Conservation (phyloP, 306 rosid genomes). For the Cucurbita pepo region DNA sequence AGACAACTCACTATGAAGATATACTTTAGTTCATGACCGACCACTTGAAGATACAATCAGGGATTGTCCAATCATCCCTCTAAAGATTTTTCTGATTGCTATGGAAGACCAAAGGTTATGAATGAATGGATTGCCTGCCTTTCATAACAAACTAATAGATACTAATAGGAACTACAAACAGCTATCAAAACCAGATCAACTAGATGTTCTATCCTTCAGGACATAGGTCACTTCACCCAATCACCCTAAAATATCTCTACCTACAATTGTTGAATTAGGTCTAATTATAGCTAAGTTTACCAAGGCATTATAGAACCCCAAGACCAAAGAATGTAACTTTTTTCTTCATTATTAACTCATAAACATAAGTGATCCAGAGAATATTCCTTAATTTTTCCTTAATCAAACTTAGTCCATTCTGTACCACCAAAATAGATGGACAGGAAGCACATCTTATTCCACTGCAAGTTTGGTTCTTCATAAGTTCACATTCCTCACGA, state of each 20-base stretch:
- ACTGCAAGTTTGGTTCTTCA: background rate
- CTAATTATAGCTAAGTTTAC: background rate
- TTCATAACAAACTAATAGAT: too few relatives aligned
- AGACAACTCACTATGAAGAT: background rate
- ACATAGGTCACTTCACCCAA: background rate
- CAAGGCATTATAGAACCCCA: background rate
- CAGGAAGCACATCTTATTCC: background rate
- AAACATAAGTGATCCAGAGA: background rate
- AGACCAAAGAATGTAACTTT: background rate
- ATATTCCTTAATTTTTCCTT: background rate
- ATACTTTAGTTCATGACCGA: background rate
- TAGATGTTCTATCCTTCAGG: background rate
- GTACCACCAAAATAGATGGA: background rate
- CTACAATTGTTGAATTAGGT: background rate
- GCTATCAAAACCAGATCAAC: too few relatives aligned
- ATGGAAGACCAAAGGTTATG: background rate
- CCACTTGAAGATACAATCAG: background rate
- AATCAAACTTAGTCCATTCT: background rate
- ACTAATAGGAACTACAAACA: too few relatives aligned
- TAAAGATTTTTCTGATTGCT: background rate
- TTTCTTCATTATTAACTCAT: background rate
- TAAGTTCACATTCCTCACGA: background rate
- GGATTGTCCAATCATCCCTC: too few relatives aligned
- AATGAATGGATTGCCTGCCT: background rate
- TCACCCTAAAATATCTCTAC: background rate